Conservation (phyloP, 78 protist species). For the Dictyostelium brefeldianum region DNA sequence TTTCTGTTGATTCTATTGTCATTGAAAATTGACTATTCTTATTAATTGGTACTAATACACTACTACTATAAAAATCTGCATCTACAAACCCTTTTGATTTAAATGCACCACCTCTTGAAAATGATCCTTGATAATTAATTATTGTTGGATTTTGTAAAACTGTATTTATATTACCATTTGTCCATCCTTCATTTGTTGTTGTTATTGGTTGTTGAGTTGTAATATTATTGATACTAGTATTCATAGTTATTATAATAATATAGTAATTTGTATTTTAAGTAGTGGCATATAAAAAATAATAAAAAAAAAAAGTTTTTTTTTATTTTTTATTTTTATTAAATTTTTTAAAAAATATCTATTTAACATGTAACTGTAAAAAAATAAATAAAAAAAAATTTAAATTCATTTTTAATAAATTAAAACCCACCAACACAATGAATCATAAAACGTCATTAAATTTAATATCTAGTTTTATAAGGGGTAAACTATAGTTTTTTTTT, state of each 20-base stretch:
- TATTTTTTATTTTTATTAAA: too few species aligned
- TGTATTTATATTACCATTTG: neutral
- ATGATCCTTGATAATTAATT: conserved; percentile 36
- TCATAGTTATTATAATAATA: too few species aligned
- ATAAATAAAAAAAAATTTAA: neutral
- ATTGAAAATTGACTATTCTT: conserved; percentile 33
- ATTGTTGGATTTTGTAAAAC: neutral
- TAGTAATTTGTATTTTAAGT: too few species aligned
- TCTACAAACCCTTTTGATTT: conserved; percentile 25
- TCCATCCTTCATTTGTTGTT: neutral
- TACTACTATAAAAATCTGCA: conserved; percentile 38
- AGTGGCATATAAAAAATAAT: too few species aligned
- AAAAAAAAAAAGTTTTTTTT: too few species aligned
- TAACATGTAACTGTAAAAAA: too few species aligned
- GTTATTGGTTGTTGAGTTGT: neutral
- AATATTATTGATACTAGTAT: too few species aligned
- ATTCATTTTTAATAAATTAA: too few species aligned
- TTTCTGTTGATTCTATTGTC: conserved; percentile 39
- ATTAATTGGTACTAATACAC: conserved; percentile 52
- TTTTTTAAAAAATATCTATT: too few species aligned
- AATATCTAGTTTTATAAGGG: conserved; percentile 59
- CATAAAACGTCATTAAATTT: conserved; percentile 36
- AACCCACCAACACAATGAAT: conserved; percentile 25
- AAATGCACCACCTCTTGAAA: conserved; percentile 57
- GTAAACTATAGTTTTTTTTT: neutral